phyloP scores from a whole-genome alignment of 1,284 basidiomycete genomes.

The Pseudozyma sp. region DNA sequence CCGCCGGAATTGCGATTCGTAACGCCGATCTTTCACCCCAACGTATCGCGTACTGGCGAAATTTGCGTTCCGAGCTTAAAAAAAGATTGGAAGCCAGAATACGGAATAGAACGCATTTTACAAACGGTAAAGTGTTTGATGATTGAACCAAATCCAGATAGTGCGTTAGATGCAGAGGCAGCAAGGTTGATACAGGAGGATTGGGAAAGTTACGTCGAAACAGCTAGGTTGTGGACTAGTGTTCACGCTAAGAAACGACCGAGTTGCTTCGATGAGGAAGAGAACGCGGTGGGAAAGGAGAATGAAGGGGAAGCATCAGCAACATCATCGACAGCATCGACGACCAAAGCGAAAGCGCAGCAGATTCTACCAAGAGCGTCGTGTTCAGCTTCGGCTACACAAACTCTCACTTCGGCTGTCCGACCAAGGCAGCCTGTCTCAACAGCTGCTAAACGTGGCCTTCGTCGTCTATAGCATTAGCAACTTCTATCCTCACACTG shows the following conservation, averaged over 20 bases:
- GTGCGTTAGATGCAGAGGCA: conserved; percentile 92
- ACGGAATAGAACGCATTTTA: conserved; percentile 88
- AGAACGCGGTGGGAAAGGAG: neutral
- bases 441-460: conserved; percentile 39
- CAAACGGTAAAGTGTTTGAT: conserved; percentile 88
- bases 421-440: conserved; percentile 8
- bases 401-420: neutral
- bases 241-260: conserved; percentile 78
- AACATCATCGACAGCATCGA: neutral
- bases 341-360: neutral
- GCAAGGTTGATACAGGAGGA: conserved; percentile 87
- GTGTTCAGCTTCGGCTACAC: conserved; percentile 6
- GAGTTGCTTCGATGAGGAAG: conserved; percentile 6
- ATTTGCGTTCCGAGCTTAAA: conserved; percentile 98
- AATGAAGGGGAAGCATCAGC: neutral
- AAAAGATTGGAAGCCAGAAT: conserved; percentile 94
- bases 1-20: conserved; percentile 38
- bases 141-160: conserved; percentile 95
- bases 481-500: neutral
- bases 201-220: conserved; percentile 81
- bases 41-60: conserved; percentile 87
- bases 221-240: conserved; percentile 83
- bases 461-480: conserved; percentile 28
- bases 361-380: neutral
- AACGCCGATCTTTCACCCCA: conserved; percentile 88